Evolutionary conservation across 257 asterid genomes (phyloP).

Genomic region (Nicotiana attenuata): DNA sequence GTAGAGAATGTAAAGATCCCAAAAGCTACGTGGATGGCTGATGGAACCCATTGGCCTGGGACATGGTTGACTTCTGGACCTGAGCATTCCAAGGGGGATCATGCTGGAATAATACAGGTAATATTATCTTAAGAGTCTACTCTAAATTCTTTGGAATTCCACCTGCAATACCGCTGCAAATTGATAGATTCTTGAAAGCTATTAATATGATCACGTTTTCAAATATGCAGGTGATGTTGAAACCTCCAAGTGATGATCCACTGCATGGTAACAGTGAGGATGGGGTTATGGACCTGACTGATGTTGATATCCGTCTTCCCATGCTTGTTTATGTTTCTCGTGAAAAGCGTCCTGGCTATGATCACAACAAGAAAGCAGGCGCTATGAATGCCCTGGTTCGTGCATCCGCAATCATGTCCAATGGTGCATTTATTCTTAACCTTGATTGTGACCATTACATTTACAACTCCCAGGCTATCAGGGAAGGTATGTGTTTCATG

Average conservation of each 20-base stretch:
- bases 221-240: slow-evolving; percentile 59
- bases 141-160: neutral
- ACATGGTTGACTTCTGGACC: slow-evolving; percentile 51
- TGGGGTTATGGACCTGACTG: slow-evolving; percentile 39
- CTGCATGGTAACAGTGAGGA: slow-evolving; percentile 49
- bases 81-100: slow-evolving; percentile 68
- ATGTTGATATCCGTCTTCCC: slow-evolving; percentile 67
- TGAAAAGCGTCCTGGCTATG: slow-evolving; percentile 77
- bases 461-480: slow-evolving; percentile 65
- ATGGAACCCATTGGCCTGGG: slow-evolving; percentile 90
- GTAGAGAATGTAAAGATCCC: slow-evolving; percentile 41
- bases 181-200: slow-evolving; percentile 29
- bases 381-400: slow-evolving; percentile 83
- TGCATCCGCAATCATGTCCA: slow-evolving; percentile 82
- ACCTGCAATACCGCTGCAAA: neutral
- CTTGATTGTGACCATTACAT: slow-evolving; percentile 76
- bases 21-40: slow-evolving; percentile 84
- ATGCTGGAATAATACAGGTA: slow-evolving; percentile 80
- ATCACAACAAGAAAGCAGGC: slow-evolving; percentile 80
- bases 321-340: slow-evolving; percentile 80
- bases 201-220: neutral
- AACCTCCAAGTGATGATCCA: slow-evolving; percentile 80
- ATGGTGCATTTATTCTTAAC: slow-evolving; percentile 71
- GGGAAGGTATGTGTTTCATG: slow-evolving; percentile 85
- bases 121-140: neutral